phyloP scores from a whole-genome alignment of 2,329 filamentous ascomycete species.

The Fusarium keratoplasticum region DNA sequence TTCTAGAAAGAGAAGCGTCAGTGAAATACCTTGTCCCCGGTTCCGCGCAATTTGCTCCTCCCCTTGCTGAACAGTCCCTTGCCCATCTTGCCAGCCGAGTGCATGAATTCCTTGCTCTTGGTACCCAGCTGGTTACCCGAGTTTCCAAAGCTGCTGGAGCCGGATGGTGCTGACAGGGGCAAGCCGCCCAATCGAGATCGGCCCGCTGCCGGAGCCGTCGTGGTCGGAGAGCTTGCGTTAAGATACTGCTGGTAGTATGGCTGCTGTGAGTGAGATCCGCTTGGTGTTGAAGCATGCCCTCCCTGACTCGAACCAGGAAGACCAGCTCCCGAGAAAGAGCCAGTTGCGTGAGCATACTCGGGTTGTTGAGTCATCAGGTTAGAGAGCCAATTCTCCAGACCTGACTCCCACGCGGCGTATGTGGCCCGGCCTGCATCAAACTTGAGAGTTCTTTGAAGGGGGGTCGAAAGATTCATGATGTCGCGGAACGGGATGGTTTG shows the following conservation, averaged over 20 bases:
- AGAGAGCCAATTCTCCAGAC: conserved; percentile 71
- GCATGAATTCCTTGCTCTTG: conserved; percentile 90
- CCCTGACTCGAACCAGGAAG: conserved; percentile 28
- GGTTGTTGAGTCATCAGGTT: conserved; percentile 59
- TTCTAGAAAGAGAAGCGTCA: conserved; percentile 58
- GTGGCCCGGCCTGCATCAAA: conserved; percentile 79
- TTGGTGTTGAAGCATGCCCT: conserved; percentile 34
- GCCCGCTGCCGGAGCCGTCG: conserved; percentile 44
- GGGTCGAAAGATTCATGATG: conserved; percentile 76
- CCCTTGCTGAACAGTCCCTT: conserved; percentile 94
- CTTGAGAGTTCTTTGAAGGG: conserved; percentile 76
- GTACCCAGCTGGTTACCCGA: conserved; percentile 76
- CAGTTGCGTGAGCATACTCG: conserved; percentile 58
- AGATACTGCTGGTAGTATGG: conserved; percentile 69
- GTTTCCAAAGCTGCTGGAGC: conserved; percentile 61
- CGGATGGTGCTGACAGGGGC: conserved; percentile 54
- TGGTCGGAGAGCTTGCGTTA: conserved; percentile 54
- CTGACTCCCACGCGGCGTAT: conserved; percentile 79
- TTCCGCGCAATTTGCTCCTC: conserved; percentile 81
- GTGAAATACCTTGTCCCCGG: conserved; percentile 90
- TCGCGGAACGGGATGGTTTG: conserved; percentile 75
- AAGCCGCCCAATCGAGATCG: conserved; percentile 52
- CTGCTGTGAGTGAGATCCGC: conserved; percentile 51
- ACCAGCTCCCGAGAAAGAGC: conserved; percentile 43
- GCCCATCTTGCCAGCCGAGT: conserved; percentile 87